phyloP scores from a whole-genome alignment of 352 stramenopile species.

The Phytophthora idaei region DNA sequence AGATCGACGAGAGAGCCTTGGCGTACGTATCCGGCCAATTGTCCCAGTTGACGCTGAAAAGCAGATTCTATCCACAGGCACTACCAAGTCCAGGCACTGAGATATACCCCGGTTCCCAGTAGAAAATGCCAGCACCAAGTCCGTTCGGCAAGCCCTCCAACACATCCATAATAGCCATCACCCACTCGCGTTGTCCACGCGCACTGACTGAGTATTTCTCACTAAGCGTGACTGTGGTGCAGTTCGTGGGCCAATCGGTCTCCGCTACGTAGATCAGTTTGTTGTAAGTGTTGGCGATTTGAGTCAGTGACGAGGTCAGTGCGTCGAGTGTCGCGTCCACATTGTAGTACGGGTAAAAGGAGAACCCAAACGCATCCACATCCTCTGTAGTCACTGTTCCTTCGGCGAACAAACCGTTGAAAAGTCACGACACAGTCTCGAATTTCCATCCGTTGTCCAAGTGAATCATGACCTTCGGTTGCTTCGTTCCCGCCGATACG shows the following conservation, averaged over 20 bases:
- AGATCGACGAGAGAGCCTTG: slow-evolving; percentile 32
- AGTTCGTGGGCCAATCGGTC: slow-evolving; percentile 40
- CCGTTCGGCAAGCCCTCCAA: slow-evolving; percentile 29
- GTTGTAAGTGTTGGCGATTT: slow-evolving; percentile 35
- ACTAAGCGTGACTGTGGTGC: slow-evolving; percentile 33
- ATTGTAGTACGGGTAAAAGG: no score
- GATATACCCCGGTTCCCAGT: slow-evolving; percentile 45
- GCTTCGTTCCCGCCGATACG: no score
- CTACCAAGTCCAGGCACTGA: slow-evolving; percentile 31
- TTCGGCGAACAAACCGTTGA: no score
- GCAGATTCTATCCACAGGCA: slow-evolving; percentile 33
- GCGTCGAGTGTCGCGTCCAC: slow-evolving; percentile 9
- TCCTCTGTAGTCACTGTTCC: no score
- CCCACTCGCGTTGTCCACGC: slow-evolving; percentile 35
- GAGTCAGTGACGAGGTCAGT: slow-evolving; percentile 31
- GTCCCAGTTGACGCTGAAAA: slow-evolving; percentile 42
- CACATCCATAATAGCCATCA: slow-evolving; percentile 31
- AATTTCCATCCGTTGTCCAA: no score
- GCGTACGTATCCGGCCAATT: slow-evolving; percentile 29
- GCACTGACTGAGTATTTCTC: slow-evolving; percentile 30
- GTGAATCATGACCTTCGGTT: no score
- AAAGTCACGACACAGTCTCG: no score
- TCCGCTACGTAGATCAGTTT: slow-evolving; percentile 42
- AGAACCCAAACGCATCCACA: no score
- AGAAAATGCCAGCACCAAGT: slow-evolving; percentile 39